A percentile compares a stretch with the other conserved stretches of the same genome.
Conservation (phyloP, 176 grass and related monocot genomes). For the Oryza rufipogon region DNA sequence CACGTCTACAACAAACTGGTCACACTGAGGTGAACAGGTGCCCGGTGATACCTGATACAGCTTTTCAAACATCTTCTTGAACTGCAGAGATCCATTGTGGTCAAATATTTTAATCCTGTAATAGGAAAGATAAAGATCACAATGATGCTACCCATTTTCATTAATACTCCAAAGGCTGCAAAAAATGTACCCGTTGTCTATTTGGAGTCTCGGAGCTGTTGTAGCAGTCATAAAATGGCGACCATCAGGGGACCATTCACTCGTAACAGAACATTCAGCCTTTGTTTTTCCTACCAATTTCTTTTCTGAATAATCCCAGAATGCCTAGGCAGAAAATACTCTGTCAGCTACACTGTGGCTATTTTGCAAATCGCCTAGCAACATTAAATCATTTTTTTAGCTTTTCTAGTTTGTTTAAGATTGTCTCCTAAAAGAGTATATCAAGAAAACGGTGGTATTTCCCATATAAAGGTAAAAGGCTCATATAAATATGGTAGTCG, state of each 20-base stretch:
- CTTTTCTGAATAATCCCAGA: conserved; percentile 93
- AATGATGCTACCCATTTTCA: conserved; percentile 30
- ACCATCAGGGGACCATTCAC: conserved; percentile 96
- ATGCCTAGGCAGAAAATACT: conserved; percentile 54
- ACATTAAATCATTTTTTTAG: conserved; percentile 2
- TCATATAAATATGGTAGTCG: conserved; percentile 13
- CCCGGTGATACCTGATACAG: conserved; percentile 73
- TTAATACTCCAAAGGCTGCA: conserved; percentile 20
- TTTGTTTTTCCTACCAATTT: conserved; percentile 83
- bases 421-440: background rate
- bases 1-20: background rate
- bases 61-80: conserved; percentile 91
- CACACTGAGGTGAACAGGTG: background rate
- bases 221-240: conserved; percentile 94
- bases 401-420: conserved; percentile 19
- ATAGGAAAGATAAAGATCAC: conserved; percentile 26
- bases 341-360: conserved; percentile 31
- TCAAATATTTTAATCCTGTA: conserved; percentile 93
- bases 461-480: conserved; percentile 10
- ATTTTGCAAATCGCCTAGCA: conserved; percentile 8
- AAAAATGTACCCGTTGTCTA: conserved; percentile 78
- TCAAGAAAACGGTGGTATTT: conserved; percentile 10
- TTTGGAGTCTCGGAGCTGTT: conserved; percentile 94
- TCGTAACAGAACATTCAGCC: conserved; percentile 92
- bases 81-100: conserved; percentile 75